Percentiles rank a stretch among this genome's conserved stretches.
Conservation (phyloP, 1,139 yeast genomes). For the Candida mesenterica region DNA sequence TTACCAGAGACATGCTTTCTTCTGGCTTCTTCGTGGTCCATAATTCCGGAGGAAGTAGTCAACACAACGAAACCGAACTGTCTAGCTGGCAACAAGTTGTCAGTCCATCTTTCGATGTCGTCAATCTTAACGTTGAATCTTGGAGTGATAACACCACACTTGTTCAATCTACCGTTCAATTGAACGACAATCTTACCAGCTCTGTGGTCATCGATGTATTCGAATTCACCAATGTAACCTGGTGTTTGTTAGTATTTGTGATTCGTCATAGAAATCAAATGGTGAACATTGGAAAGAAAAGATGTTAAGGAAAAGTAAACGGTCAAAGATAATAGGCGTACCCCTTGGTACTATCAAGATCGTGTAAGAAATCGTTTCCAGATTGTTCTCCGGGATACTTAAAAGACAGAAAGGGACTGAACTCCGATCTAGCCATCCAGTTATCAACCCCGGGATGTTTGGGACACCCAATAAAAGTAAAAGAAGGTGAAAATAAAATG, state of each 20-base stretch:
- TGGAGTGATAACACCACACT: constrained; percentile 98
- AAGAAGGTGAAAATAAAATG: constrained; percentile 4
- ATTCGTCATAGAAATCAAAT: constrained; percentile 12
- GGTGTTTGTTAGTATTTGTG: constrained; percentile 23
- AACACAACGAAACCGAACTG: constrained; percentile 96
- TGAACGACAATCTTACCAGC: constrained; percentile 97
- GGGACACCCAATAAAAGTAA: neutral
- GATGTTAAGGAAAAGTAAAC: constrained; percentile 80
- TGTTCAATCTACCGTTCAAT: constrained; percentile 96
- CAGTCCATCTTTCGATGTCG: constrained; percentile 98
- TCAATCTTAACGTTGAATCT: constrained; percentile 93
- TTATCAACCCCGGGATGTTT: constrained; percentile 78
- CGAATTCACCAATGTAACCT: constrained; percentile 97
- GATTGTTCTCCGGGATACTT: constrained; percentile 86
- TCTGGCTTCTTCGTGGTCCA: constrained; percentile 99
- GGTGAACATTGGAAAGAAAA: constrained; percentile 4
- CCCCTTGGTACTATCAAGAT: constrained; percentile 30
- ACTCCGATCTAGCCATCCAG: constrained; percentile 92
- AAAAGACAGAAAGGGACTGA: constrained; percentile 96
- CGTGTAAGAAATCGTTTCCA: constrained; percentile 82
- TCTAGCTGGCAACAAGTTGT: constrained; percentile 96
- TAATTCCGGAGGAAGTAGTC: constrained; percentile 98
- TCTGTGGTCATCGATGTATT: constrained; percentile 98
- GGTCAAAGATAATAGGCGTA: constrained; percentile 35
- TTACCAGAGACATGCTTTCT: constrained; percentile 99